A percentile compares a stretch with the other conserved stretches of the same genome.
phyloP scores from a whole-genome alignment of 129 eudicot genomes.

The Escallonia herrerae region DNA sequence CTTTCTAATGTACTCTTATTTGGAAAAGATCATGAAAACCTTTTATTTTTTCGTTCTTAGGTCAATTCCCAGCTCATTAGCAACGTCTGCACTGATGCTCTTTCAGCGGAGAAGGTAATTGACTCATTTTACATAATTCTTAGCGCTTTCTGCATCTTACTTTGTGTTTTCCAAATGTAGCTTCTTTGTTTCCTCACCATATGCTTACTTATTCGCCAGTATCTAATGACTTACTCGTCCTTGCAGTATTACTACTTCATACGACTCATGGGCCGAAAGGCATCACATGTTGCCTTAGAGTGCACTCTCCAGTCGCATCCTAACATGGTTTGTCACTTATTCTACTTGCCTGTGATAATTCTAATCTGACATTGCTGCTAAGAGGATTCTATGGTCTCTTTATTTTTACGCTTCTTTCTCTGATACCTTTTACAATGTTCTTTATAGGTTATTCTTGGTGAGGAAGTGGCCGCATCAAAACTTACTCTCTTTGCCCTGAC shows the following conservation, averaged over 20 bases:
- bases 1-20: too few relatives aligned
- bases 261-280: conserved; percentile 91
- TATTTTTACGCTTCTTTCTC: not conserved
- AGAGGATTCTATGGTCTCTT: not conserved
- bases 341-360: conserved; percentile 1
- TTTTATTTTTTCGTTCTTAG: conserved; percentile 15
- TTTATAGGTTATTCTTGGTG: conserved; percentile 87
- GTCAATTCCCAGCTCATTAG: conserved; percentile 93
- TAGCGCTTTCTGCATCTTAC: not conserved
- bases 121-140: not conserved
- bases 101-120: conserved; percentile 92
- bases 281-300: conserved; percentile 95
- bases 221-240: conserved; percentile 6
- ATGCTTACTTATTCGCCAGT: not conserved
- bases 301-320: conserved; percentile 99
- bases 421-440: conserved; percentile 4
- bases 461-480: conserved; percentile 92
- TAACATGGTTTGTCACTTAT: conserved; percentile 48
- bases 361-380: not conserved
- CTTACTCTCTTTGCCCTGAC: conserved; percentile 89
- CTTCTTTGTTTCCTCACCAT: not conserved
- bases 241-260: conserved; percentile 88
- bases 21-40: not conserved
- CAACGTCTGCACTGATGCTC: conserved; percentile 97
- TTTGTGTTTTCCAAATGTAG: not conserved